These are phyloP conservation scores for Acacia crassicarpa DNA, from an alignment of 306 rosid species.

Conservation along the genomic window DNA sequence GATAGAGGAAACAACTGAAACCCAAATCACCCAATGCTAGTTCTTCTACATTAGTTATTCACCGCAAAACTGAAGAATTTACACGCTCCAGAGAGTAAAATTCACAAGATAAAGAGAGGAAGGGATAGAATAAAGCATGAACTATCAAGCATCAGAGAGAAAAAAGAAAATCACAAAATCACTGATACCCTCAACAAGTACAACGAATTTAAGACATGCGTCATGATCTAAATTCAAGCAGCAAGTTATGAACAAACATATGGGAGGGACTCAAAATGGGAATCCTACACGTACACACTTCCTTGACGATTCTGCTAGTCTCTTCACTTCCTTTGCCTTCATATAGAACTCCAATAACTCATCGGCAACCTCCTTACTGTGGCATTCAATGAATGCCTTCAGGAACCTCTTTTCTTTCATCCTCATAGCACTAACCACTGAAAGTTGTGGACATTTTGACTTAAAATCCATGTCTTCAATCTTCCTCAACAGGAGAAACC, in stretches of 20 bases:
- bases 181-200: not conserved
- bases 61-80: not conserved
- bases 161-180: not conserved
- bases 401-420: conserved; percentile 74
- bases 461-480: conserved; percentile 53
- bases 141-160: not conserved
- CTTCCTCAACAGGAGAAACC: conserved; percentile 55
- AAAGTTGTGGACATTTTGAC: conserved; percentile 27
- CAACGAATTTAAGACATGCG: not conserved
- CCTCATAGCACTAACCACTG: conserved; percentile 48
- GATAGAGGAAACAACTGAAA: not conserved
- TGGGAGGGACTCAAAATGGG: conserved; percentile 57
- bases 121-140: not conserved
- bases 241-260: conserved; percentile 16
- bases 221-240: conserved; percentile 19
- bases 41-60: not conserved
- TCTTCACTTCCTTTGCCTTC: conserved; percentile 57
- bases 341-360: conserved; percentile 63
- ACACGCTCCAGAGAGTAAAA: not conserved
- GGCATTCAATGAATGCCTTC: conserved; percentile 44
- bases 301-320: conserved; percentile 69
- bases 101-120: not conserved
- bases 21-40: not conserved
- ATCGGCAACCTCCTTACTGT: conserved; percentile 50
- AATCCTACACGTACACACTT: conserved; percentile 45